Evolutionary conservation across 352 stramenopile genomes (phyloP).

Genomic region (Phytophthora tubulina): DNA sequence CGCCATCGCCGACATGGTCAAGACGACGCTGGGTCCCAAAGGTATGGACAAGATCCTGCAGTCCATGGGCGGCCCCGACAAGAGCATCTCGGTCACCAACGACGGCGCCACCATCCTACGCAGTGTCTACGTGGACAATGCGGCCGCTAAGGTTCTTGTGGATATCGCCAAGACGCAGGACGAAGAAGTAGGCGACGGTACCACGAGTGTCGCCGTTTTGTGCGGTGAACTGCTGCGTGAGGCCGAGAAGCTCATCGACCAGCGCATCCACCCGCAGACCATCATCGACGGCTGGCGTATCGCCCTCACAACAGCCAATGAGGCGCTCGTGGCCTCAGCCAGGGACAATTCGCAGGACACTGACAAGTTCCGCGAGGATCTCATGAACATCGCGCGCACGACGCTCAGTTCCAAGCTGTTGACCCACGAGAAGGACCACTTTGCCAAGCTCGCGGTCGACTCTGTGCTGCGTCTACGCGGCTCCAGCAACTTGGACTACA

Average conservation of each 20-base stretch:
- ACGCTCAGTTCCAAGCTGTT: conserved; percentile 99
- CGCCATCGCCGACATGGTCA: conserved; percentile 99
- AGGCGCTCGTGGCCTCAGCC: conserved; percentile 90
- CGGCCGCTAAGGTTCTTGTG: conserved; percentile 98
- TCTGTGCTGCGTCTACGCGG: conserved; percentile 97
- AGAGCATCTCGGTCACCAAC: conserved; percentile 97
- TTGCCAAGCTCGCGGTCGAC: conserved; percentile 96
- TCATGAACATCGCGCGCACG: conserved; percentile 98
- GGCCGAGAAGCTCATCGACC: conserved; percentile 96
- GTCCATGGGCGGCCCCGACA: conserved; percentile 86
- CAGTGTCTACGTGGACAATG: conserved; percentile 98
- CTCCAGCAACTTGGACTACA: conserved; percentile 97
- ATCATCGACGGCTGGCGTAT: conserved; percentile 99
- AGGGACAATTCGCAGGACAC: conserved; percentile 84
- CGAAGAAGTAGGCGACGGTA: conserved; percentile 99
- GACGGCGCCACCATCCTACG: conserved; percentile 99
- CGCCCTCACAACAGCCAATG: conserved; percentile 90
- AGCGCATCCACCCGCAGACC: conserved; percentile 98
- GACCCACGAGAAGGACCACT: conserved; percentile 98
- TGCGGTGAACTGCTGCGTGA: conserved; percentile 98
- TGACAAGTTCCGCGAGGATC: conserved; percentile 93
- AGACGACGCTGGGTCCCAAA: conserved; percentile 99
- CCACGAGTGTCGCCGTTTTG: conserved; percentile 97
- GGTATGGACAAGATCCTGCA: conserved; percentile 99
- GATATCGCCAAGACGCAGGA: conserved; percentile 99